Conservation (phyloP, 2,329 filamentous ascomycete species). For the Cordyceps javanica region DNA sequence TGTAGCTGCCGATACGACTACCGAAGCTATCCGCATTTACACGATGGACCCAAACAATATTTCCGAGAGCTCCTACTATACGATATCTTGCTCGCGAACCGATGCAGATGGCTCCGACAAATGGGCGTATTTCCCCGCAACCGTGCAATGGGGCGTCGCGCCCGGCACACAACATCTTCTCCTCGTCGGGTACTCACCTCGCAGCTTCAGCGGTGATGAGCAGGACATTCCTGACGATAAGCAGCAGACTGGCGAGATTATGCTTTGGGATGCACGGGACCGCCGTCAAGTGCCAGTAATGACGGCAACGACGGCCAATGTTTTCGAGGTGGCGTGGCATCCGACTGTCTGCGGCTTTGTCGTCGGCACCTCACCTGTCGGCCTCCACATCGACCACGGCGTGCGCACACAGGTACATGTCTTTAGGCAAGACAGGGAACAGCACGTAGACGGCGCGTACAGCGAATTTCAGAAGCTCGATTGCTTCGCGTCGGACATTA, state of each 20-base stretch:
- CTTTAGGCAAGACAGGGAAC: slow-evolving; percentile 32
- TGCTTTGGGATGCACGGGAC: slow-evolving; percentile 48
- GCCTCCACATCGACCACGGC: slow-evolving; percentile 36
- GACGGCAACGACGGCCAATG: slow-evolving; percentile 49
- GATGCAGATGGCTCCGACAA: slow-evolving; percentile 33
- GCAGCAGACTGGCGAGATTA: slow-evolving; percentile 52
- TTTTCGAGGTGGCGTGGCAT: slow-evolving; percentile 61
- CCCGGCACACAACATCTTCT: slow-evolving; percentile 43
- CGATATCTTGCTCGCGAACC: slow-evolving; percentile 36
- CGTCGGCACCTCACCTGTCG: slow-evolving; percentile 50
- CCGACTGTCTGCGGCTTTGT: slow-evolving; percentile 47
- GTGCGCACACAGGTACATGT: slow-evolving; percentile 53
- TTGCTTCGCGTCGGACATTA: slow-evolving; percentile 55
- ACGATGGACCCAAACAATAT: slow-evolving; percentile 33
- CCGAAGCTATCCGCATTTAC: slow-evolving; percentile 53
- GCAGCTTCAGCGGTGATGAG: slow-evolving; percentile 47
- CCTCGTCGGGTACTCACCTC: slow-evolving; percentile 57
- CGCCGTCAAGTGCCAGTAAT: slow-evolving; percentile 40
- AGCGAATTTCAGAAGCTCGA: slow-evolving; percentile 49
- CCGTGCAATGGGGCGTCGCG: slow-evolving; percentile 54
- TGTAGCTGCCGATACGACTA: slow-evolving; percentile 51
- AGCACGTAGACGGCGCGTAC: slow-evolving; percentile 25
- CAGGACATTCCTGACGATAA: slow-evolving; percentile 53
- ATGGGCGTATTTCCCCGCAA: slow-evolving; percentile 59
- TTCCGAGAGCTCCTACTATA: slow-evolving; percentile 28